Base-by-base conservation (phyloP, 208 protist genomes). In the Naegleria fowleri region DNA sequence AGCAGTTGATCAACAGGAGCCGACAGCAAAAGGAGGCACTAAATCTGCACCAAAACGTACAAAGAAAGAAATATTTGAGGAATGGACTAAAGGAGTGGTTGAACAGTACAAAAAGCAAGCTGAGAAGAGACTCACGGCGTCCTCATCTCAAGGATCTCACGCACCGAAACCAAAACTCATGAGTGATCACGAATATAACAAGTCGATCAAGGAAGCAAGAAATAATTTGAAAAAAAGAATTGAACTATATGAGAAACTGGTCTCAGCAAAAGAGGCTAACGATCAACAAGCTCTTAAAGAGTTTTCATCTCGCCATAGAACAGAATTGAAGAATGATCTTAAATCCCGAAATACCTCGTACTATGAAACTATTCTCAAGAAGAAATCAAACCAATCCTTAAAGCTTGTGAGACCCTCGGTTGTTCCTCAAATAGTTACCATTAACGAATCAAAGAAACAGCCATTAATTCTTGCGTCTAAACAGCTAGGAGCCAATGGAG, bases 1-100 rank as follows among this genome's bases (percentile, higher is more conserved):
- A 33, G 85, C 15, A 39, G 36, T 41, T 40, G 6, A 79, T 36
- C 7, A 11, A 36, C 67, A 79, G 36, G 67, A 79, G n/a, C 67
- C 19, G 6, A 36, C 29, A 36, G 25, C n/a, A 36, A 79, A 79
- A 36, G 29, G 29, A 36, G n/a, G 25, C 19, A 79, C 2, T 0
- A 79, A 79, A 79, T 43, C 11, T 1, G 22, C 41, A 11, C 7
- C 39, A n/a, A 87, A 41, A 22, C 11, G 15, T 16, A 29, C 15
- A 29, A 88, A 88, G 41, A 88, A 88, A 29, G 85, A 88, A n/a
- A 39, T 88, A 19, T 88, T 88, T 38, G 43, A 39, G 16, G 39
- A 51, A 39, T 88, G 85, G 85, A 58, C 85, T 13, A 58, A 48
- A 19, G 41, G 22, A 58, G 41, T 88, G 6, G 85, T 88, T 22